Conservation (phyloP, 1,284 basidiomycete species). For the Cystobasidium sp. region DNA sequence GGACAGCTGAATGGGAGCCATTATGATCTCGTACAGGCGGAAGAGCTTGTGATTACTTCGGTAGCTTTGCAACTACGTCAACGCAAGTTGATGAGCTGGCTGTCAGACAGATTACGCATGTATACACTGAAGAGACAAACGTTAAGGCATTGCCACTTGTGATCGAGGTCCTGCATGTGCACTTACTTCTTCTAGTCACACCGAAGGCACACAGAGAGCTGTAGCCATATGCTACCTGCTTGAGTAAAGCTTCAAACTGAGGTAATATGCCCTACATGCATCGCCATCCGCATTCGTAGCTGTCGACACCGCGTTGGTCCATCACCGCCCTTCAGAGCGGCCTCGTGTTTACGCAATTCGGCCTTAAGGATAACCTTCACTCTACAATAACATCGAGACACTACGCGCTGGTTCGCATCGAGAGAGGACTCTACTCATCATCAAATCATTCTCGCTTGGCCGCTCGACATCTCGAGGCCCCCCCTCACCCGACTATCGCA, state of each 20-base stretch:
- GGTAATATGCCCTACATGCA: neutral
- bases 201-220: too few relatives aligned
- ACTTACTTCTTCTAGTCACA: too few relatives aligned
- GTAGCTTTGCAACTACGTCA: too few relatives aligned
- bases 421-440: neutral
- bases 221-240: too few relatives aligned
- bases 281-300: constrained; percentile 13
- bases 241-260: neutral
- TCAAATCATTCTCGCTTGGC: neutral
- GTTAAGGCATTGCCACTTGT: too few relatives aligned
- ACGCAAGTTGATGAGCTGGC: too few relatives aligned
- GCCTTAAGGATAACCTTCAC: neutral
- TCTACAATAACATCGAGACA: neutral
- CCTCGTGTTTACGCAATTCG: neutral
- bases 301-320: neutral
- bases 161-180: too few relatives aligned
- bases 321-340: neutral
- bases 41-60: too few relatives aligned
- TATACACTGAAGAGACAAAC: too few relatives aligned
- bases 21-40: neutral
- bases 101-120: too few relatives aligned
- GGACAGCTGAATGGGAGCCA: neutral
- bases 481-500: neutral
- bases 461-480: too few relatives aligned
- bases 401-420: constrained; percentile 6